These are phyloP conservation scores for Monilinia aucupariae DNA, from an alignment of 2,329 filamentous ascomycete genomes.

Conservation along the genomic window DNA sequence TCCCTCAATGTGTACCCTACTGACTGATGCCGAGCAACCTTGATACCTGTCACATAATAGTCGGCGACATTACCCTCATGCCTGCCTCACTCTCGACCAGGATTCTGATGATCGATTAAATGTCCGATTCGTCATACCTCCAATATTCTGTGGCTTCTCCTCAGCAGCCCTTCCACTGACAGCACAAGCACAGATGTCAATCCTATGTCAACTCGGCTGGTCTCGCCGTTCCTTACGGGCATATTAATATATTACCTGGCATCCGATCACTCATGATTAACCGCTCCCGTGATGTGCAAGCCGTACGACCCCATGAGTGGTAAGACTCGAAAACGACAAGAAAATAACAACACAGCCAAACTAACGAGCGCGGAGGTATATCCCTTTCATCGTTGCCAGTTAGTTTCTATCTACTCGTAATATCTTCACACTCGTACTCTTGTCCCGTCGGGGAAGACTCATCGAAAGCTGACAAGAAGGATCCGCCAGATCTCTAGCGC, in stretches of 20 bases:
- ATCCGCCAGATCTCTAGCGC: background rate
- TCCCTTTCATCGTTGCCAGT: background rate
- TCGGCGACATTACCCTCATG: background rate
- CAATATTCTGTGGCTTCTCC: background rate
- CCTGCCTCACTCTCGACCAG: background rate
- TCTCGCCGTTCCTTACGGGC: background rate
- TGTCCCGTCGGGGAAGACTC: background rate
- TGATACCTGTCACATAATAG: slow-evolving; percentile 11
- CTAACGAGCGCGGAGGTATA: background rate
- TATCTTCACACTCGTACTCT: background rate
- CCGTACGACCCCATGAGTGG: slow-evolving; percentile 1
- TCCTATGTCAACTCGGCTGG: background rate
- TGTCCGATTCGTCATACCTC: slow-evolving; percentile 8
- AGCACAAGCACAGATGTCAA: slow-evolving; percentile 3
- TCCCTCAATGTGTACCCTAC: background rate
- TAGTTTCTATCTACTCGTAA: background rate
- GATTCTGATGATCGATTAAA: slow-evolving; percentile 4
- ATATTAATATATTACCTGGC: slow-evolving; percentile 6
- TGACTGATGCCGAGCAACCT: slow-evolving; percentile 4
- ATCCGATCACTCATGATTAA: slow-evolving; percentile 7
- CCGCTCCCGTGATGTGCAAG: background rate
- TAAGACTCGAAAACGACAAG: background rate
- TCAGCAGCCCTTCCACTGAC: slow-evolving; percentile 9
- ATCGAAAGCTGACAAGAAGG: slow-evolving; percentile 2
- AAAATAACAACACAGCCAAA: background rate